Percentiles rank a stretch among this genome's conserved stretches.
phyloP scores from a whole-genome alignment of 306 rosid genomes.

The Sindora glabra region DNA sequence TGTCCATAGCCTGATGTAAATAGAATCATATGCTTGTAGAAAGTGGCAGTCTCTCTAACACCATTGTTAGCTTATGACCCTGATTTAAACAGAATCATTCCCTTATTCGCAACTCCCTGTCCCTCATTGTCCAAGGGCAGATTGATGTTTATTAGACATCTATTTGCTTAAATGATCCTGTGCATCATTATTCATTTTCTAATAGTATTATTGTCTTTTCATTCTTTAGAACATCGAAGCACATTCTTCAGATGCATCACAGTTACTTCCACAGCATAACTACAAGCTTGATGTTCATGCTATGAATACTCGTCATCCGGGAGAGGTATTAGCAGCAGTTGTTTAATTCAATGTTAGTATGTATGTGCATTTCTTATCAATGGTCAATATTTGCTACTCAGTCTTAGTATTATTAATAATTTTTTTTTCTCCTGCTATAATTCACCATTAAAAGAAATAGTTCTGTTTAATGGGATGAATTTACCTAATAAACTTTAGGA shows the following conservation, averaged over 20 bases:
- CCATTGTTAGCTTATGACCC: background rate
- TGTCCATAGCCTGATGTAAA: background rate
- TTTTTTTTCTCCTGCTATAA: background rate
- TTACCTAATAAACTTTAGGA: too few relatives aligned
- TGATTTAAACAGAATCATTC: background rate
- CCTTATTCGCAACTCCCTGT: background rate
- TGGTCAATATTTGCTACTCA: too few relatives aligned
- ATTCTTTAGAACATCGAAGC: constrained; percentile 73
- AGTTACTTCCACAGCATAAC: constrained; percentile 85
- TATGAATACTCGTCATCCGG: constrained; percentile 79
- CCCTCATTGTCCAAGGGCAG: background rate
- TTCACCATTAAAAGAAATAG: background rate
- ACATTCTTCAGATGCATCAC: constrained; percentile 77
- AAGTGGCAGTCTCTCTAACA: background rate
- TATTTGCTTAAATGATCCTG: constrained; percentile 9
- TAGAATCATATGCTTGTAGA: background rate
- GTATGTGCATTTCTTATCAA: too few relatives aligned
- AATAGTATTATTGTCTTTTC: constrained; percentile 17
- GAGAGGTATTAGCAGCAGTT: constrained; percentile 57
- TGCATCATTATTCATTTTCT: constrained; percentile 1
- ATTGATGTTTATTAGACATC: constrained; percentile 7
- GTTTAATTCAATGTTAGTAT: background rate
- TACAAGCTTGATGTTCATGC: constrained; percentile 96
- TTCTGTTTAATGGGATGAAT: too few relatives aligned
- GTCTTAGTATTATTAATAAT: background rate